Percentiles rank a stretch among this genome's conserved stretches.
Evolutionary conservation across 352 stramenopile genomes (phyloP).

Genomic region (Pythium pectinolyticum): DNA sequence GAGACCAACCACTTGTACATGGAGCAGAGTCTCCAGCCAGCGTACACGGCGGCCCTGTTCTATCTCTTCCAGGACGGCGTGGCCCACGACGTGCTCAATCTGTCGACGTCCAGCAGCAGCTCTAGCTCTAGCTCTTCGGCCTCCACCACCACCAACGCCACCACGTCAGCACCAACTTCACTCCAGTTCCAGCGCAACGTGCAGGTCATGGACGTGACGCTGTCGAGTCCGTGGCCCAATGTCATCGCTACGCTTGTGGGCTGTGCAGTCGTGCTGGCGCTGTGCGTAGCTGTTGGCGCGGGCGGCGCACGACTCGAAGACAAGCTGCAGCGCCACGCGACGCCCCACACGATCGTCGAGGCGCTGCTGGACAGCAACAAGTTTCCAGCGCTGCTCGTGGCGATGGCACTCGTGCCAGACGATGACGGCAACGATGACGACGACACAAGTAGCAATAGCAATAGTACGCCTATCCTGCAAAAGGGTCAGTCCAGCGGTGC

Average conservation of each 20-base stretch:
- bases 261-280: neutral
- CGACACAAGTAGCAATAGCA: too few relatives aligned
- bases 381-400: neutral
- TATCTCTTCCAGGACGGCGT: slow-evolving; percentile 7
- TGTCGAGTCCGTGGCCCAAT: neutral
- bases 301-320: too few relatives aligned
- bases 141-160: too few relatives aligned
- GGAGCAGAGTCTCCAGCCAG: slow-evolving; percentile 5
- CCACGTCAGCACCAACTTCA: too few relatives aligned
- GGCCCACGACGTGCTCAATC: neutral
- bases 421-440: too few relatives aligned
- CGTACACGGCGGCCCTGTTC: slow-evolving; percentile 7
- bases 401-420: too few relatives aligned
- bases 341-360: neutral
- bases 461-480: too few relatives aligned
- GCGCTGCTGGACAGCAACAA: neutral
- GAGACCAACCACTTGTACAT: slow-evolving; percentile 11
- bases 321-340: neutral
- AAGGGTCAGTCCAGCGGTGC: too few relatives aligned
- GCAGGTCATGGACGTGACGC: neutral
- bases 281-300: neutral
- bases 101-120: too few relatives aligned
- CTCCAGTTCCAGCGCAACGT: slow-evolving; percentile 1
- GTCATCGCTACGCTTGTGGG: neutral
- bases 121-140: too few relatives aligned